Percentiles rank a stretch among this genome's conserved stretches.
Evolutionary conservation across 495 filamentous ascomycete species (phyloP).

Genomic region (Trichoderma erinaceum): DNA sequence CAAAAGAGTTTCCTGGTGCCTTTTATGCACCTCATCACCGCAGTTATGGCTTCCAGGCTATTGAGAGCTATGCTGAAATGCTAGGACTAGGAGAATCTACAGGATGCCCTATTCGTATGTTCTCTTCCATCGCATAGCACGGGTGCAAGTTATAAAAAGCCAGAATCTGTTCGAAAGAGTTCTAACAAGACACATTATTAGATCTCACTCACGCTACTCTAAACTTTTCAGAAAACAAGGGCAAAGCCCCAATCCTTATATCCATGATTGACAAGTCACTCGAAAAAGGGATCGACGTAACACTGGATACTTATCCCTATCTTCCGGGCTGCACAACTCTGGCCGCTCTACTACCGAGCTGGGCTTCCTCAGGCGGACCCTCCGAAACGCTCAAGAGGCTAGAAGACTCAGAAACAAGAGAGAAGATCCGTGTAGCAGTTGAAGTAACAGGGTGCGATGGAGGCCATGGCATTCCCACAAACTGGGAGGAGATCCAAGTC

Average conservation of each 20-base stretch:
- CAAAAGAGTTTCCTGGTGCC: constrained; percentile 11
- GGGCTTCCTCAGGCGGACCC: constrained; percentile 14
- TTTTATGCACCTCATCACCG: constrained; percentile 16
- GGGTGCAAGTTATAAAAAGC: background rate
- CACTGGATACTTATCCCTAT: constrained; percentile 15
- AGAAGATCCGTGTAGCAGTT: constrained; percentile 8
- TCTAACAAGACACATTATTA: background rate
- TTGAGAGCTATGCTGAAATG: constrained; percentile 16
- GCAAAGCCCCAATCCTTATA: constrained; percentile 14
- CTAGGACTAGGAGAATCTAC: constrained; percentile 12
- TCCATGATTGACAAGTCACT: constrained; percentile 14
- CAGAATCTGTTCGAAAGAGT: background rate
- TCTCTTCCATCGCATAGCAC: background rate
- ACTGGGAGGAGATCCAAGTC: constrained; percentile 16
- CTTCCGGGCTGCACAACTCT: constrained; percentile 16
- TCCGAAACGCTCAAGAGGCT: constrained; percentile 14
- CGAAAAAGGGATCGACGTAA: constrained; percentile 13
- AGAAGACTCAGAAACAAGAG: constrained; percentile 11
- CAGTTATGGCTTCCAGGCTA: constrained; percentile 16
- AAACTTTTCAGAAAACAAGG: constrained; percentile 16
- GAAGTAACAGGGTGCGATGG: constrained; percentile 15
- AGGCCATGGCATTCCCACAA: constrained; percentile 12
- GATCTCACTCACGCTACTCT: constrained; percentile 16
- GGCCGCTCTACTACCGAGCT: constrained; percentile 6
- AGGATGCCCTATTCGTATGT: constrained; percentile 16